These are phyloP conservation scores for Eutypella sp. DNA, from an alignment of 2,329 filamentous ascomycete genomes.

Conservation along the genomic window DNA sequence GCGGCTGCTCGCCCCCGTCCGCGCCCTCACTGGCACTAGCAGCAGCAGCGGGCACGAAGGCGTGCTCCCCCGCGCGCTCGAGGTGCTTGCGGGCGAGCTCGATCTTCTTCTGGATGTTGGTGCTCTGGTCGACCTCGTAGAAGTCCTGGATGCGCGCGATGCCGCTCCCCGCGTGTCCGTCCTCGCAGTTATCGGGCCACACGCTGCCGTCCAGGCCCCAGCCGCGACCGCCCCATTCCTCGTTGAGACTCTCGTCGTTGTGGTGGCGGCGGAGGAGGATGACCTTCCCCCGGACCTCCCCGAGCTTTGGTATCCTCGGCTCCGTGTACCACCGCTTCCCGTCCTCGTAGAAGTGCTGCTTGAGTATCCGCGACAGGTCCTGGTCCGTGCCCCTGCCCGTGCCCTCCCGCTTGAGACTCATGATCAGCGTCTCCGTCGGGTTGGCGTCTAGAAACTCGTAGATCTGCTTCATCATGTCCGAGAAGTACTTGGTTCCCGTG, in stretches of 20 bases:
- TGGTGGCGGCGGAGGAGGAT: slow-evolving; percentile 78
- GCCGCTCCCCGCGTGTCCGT: slow-evolving; percentile 65
- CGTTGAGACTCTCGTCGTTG: slow-evolving; percentile 51
- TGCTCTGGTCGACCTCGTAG: slow-evolving; percentile 75
- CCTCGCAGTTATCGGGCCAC: slow-evolving; percentile 87
- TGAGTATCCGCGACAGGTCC: slow-evolving; percentile 70
- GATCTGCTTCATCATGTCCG: slow-evolving; percentile 64
- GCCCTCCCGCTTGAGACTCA: slow-evolving; percentile 90
- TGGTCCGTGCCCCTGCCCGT: slow-evolving; percentile 73
- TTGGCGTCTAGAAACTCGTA: slow-evolving; percentile 73
- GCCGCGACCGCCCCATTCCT: slow-evolving; percentile 45
- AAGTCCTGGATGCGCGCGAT: slow-evolving; percentile 88
- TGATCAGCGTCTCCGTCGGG: slow-evolving; percentile 75
- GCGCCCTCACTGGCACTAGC: neutral
- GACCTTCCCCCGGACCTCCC: slow-evolving; percentile 75
- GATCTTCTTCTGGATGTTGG: slow-evolving; percentile 78
- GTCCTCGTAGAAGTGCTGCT: slow-evolving; percentile 63
- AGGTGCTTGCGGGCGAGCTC: slow-evolving; percentile 68
- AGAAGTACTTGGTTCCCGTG: slow-evolving; percentile 74
- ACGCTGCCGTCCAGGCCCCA: slow-evolving; percentile 57
- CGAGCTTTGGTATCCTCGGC: slow-evolving; percentile 70
- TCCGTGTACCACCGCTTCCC: slow-evolving; percentile 68
- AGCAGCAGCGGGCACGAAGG: slow-evolving; percentile 36
- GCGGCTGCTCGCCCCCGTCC: slow-evolving; percentile 14
- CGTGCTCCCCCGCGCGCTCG: slow-evolving; percentile 58